These are phyloP conservation scores for Caloboletus firmus DNA, from an alignment of 1,284 basidiomycete species.

Conservation along the genomic window DNA sequence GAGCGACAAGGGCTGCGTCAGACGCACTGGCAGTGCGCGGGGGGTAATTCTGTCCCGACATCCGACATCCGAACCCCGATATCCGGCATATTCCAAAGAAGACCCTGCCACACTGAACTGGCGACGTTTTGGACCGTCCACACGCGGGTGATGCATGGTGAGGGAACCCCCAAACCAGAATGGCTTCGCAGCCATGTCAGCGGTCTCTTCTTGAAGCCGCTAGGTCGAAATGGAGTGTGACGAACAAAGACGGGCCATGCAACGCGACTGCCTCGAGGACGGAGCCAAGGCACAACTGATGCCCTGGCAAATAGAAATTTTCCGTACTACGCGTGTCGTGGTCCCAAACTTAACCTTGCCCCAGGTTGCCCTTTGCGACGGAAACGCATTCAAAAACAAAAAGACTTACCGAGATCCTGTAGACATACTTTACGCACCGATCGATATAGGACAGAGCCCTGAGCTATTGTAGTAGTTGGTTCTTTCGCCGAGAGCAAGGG, in stretches of 20 bases:
- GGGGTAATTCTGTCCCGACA: slow-evolving; percentile 1
- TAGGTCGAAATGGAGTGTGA: slow-evolving; percentile 20
- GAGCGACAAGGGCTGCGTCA: slow-evolving; percentile 23
- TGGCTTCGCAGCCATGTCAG: slow-evolving; percentile 14
- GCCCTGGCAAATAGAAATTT: slow-evolving; percentile 29
- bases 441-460: slow-evolving; percentile 16
- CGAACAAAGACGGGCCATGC: slow-evolving; percentile 17
- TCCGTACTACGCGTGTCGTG: slow-evolving; percentile 30
- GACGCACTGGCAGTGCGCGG: not conserved
- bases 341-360: slow-evolving; percentile 35
- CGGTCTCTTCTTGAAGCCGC: slow-evolving; percentile 10
- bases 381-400: slow-evolving; percentile 2
- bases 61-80: slow-evolving; percentile 9
- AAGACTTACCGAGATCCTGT: slow-evolving; percentile 17
- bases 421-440: slow-evolving; percentile 22
- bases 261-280: slow-evolving; percentile 39
- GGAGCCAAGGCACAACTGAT: slow-evolving; percentile 33
- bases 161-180: slow-evolving; percentile 17
- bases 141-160: slow-evolving; percentile 16
- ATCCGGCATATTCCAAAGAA: slow-evolving; percentile 23
- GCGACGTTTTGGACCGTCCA: slow-evolving; percentile 1
- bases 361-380: slow-evolving; percentile 21
- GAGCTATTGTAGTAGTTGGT: slow-evolving; percentile 5
- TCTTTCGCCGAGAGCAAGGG: slow-evolving; percentile 14
- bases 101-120: slow-evolving; percentile 6